Evolutionary conservation across 148 eudicot genomes (phyloP).

Genomic region (Polygonum maritimum): DNA sequence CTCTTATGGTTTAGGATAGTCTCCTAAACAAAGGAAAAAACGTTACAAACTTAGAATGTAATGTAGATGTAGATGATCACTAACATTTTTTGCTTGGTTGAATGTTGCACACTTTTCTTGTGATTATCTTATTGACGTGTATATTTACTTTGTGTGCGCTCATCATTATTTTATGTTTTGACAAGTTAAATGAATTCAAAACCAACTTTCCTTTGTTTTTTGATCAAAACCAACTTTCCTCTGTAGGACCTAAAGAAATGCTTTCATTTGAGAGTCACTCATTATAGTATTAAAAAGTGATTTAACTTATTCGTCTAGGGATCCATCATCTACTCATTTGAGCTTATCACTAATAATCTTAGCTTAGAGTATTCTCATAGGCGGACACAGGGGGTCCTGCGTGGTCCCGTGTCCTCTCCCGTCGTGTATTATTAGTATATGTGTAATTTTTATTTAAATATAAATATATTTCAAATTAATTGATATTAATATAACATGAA

Average conservation of each 20-base stretch:
- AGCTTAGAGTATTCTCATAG: neutral
- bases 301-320: neutral
- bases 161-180: neutral
- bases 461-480: too few relatives aligned
- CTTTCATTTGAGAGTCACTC: neutral
- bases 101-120: neutral
- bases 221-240: neutral
- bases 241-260: too few relatives aligned
- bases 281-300: neutral
- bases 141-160: neutral
- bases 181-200: neutral
- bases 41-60: too few relatives aligned
- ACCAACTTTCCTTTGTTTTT: neutral
- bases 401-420: too few relatives aligned
- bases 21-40: too few relatives aligned
- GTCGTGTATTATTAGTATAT: too few relatives aligned
- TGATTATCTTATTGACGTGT: neutral
- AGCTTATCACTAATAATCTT: neutral
- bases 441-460: too few relatives aligned
- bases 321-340: neutral
- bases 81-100: neutral
- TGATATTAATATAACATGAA: too few relatives aligned
- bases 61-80: too few relatives aligned
- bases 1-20: too few relatives aligned
- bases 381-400: too few relatives aligned